Evolutionary conservation across 2,329 filamentous ascomycete species (phyloP).

Genomic region (Diplodia sapinea): DNA sequence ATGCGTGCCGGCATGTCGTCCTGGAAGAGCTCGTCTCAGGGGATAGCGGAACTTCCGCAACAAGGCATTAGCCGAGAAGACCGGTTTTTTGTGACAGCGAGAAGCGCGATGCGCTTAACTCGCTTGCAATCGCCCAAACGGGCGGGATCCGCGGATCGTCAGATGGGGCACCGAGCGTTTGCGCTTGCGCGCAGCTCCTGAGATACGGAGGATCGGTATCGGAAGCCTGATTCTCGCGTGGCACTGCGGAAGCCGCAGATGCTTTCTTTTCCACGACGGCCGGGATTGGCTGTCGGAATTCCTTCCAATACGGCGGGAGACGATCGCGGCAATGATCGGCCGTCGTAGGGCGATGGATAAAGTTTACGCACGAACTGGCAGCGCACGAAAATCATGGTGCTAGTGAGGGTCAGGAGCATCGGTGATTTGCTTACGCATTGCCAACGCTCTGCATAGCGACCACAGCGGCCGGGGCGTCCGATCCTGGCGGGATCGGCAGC

Average conservation of each 20-base stretch:
- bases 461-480: not conserved
- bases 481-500: not conserved
- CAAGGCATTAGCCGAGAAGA: not conserved
- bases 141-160: conserved; percentile 9
- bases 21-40: not conserved
- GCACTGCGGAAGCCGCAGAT: not conserved
- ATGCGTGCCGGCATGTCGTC: not conserved
- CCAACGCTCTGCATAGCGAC: not conserved
- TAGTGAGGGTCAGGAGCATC: not conserved
- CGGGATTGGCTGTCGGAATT: not conserved
- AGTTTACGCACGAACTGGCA: conserved; percentile 16
- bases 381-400: not conserved
- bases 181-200: conserved; percentile 1
- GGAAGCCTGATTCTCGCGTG: not conserved
- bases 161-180: conserved; percentile 15
- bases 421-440: not conserved
- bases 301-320: conserved; percentile 7
- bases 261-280: too few relatives aligned
- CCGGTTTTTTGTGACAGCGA: not conserved
- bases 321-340: conserved; percentile 2
- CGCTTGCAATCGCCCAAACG: conserved; percentile 12
- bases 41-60: not conserved
- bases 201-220: not conserved
- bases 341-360: not conserved
- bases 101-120: conserved; percentile 4